Evolutionary conservation across 257 asterid genomes (phyloP).

Genomic region (Plectranthus barbatus): DNA sequence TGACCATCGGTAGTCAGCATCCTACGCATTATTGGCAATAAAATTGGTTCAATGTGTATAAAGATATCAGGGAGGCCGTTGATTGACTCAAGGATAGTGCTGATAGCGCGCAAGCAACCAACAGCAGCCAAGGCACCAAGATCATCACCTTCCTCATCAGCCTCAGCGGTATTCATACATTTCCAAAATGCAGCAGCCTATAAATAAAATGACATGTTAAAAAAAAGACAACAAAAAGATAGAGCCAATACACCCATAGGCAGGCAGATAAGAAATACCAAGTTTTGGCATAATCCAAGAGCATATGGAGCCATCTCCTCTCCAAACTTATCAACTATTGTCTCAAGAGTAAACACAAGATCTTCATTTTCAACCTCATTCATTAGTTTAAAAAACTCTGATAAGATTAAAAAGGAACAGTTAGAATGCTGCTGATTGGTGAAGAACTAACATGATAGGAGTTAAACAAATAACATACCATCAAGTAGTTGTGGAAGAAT

Average conservation of each 20-base stretch:
- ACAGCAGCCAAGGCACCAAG: conserved; percentile 99
- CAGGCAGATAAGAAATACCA: conserved; percentile 39
- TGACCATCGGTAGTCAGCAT: conserved; percentile 98
- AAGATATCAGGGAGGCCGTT: conserved; percentile 88
- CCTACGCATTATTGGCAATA: conserved; percentile 91
- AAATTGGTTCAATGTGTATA: conserved; percentile 76
- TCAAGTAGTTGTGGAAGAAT: conserved; percentile 91
- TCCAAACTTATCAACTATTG: conserved; percentile 97
- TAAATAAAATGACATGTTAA: conserved; percentile 8
- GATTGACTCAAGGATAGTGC: conserved; percentile 96
- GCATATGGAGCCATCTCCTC: conserved; percentile 99
- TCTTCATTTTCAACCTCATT: conserved; percentile 98
- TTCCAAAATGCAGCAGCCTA: conserved; percentile 99
- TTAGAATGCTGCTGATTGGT: not conserved
- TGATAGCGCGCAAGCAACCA: conserved; percentile 98
- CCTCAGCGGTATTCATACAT: conserved; percentile 88
- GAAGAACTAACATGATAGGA: not conserved
- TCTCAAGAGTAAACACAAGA: conserved; percentile 95
- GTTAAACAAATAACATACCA: conserved; percentile 41
- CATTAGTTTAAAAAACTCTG: conserved; percentile 97
- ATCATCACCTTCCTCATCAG: conserved; percentile 94
- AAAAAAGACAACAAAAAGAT: not conserved
- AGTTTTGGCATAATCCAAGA: conserved; percentile 93
- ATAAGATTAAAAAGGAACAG: conserved; percentile 7
- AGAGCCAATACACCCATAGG: not conserved